These are phyloP conservation scores for Polyrhizophydium stewartii DNA, from an alignment of 371 early-diverging fungal species.

Conservation along the genomic window DNA sequence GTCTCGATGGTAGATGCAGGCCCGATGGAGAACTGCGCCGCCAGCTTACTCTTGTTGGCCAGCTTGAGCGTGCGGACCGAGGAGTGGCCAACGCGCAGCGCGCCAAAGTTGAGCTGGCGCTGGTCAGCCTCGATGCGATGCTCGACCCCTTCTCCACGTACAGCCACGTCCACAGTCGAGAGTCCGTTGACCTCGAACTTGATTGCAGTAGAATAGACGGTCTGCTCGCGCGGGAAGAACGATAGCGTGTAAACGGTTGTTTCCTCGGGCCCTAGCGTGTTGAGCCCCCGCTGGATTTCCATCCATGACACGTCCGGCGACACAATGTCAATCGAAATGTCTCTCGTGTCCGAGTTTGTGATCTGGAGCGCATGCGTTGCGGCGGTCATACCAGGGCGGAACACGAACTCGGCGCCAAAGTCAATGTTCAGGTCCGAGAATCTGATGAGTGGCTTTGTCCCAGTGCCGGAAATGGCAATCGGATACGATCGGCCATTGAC, in stretches of 20 bases:
- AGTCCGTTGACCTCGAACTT: slow-evolving; percentile 45
- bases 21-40: slow-evolving; percentile 38
- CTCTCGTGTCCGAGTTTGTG: slow-evolving; percentile 43
- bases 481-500: slow-evolving; percentile 42
- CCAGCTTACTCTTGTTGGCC: slow-evolving; percentile 41
- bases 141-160: slow-evolving; percentile 39
- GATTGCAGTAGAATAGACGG: slow-evolving; percentile 28
- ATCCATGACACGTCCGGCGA: slow-evolving; percentile 19
- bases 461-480: slow-evolving; percentile 30
- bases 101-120: slow-evolving; percentile 42
- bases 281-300: slow-evolving; percentile 25
- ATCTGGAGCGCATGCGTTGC: slow-evolving; percentile 25
- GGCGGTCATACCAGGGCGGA: slow-evolving; percentile 30
- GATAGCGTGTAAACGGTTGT: slow-evolving; percentile 22
- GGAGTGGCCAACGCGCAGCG: slow-evolving; percentile 38
- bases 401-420: slow-evolving; percentile 47
- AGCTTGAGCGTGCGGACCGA: slow-evolving; percentile 28
- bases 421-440: slow-evolving; percentile 28
- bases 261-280: slow-evolving; percentile 36
- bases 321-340: slow-evolving; percentile 38
- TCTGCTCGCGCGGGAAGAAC: slow-evolving; percentile 40
- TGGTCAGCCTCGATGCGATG: slow-evolving; percentile 36
- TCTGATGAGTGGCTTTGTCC: slow-evolving; percentile 32
- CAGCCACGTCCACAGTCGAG: slow-evolving; percentile 31
- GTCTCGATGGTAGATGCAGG: slow-evolving; percentile 23